phyloP scores from a whole-genome alignment of 495 filamentous ascomycete species.

The Xylaria intraflava region DNA sequence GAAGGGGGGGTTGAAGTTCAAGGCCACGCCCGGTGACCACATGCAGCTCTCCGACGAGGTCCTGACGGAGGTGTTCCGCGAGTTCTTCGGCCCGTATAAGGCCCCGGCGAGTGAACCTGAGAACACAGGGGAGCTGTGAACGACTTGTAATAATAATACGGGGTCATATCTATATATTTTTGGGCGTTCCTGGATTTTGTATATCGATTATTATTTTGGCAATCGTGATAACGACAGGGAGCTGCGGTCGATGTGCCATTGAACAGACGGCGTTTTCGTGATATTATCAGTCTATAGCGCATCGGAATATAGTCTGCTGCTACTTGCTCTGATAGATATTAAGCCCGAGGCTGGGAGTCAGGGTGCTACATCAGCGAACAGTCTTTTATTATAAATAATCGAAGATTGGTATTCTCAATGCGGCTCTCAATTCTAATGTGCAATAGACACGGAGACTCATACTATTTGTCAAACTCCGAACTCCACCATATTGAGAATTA shows the following conservation, averaged over 20 bases:
- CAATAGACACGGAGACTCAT: constrained; percentile 15
- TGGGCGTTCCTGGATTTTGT: neutral
- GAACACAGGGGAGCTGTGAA: constrained; percentile 21
- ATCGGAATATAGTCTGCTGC: too few relatives aligned
- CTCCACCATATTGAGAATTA: constrained; percentile 13
- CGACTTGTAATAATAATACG: too few relatives aligned
- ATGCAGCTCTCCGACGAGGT: constrained; percentile 71
- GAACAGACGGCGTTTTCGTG: too few relatives aligned
- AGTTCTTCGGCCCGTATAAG: constrained; percentile 59
- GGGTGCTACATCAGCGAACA: neutral
- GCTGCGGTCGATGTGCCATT: neutral
- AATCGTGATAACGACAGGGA: neutral
- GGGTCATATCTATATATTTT: constrained; percentile 8
- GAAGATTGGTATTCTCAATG: neutral
- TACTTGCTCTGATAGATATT: too few relatives aligned
- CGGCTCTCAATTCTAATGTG: constrained; percentile 12
- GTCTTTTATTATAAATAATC: neutral
- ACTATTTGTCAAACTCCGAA: constrained; percentile 27
- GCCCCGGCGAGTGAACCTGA: constrained; percentile 13
- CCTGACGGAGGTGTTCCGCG: constrained; percentile 59
- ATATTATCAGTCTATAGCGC: too few relatives aligned
- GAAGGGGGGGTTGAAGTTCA: constrained; percentile 71
- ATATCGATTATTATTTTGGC: neutral
- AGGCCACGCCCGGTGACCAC: constrained; percentile 63
- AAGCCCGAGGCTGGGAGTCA: too few relatives aligned